These are phyloP conservation scores for Paxillus involutus DNA, from an alignment of 768 basidiomycete species.

Conservation along the genomic window DNA sequence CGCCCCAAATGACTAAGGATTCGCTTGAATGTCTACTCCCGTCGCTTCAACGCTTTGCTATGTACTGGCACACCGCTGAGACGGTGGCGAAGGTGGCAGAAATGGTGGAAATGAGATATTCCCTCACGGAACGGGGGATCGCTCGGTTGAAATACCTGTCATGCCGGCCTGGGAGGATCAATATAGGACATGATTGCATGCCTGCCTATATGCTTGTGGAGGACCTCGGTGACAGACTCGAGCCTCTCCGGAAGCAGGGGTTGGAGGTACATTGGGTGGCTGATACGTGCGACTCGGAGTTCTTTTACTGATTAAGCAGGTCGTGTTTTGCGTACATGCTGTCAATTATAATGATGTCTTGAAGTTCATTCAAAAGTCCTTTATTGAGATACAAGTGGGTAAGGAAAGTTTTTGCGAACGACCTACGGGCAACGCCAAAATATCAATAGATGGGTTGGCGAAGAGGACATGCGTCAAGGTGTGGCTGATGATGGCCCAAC, in stretches of 20 bases:
- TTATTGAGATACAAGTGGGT: too few relatives aligned
- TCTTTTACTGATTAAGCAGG: conserved; percentile 11
- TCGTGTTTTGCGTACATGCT: background rate
- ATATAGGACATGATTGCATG: conserved; percentile 14
- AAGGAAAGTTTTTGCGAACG: too few relatives aligned
- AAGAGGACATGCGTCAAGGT: too few relatives aligned
- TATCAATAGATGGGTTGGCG: too few relatives aligned
- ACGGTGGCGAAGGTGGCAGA: conserved; percentile 23
- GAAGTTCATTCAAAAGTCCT: too few relatives aligned
- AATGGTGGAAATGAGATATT: conserved; percentile 23
- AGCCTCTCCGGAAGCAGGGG: conserved; percentile 18
- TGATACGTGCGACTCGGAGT: conserved; percentile 21
- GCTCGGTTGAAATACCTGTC: conserved; percentile 16
- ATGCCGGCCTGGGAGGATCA: conserved; percentile 19
- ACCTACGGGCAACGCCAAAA: too few relatives aligned
- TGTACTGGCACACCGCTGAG: conserved; percentile 27
- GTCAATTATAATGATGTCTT: too few relatives aligned
- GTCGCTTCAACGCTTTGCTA: conserved; percentile 13
- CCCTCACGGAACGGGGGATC: conserved; percentile 10
- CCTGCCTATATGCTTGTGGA: conserved; percentile 11
- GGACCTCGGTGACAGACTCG: conserved; percentile 16
- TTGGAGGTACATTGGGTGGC: conserved; percentile 21
- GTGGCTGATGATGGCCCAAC: too few relatives aligned
- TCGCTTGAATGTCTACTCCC: conserved; percentile 18
- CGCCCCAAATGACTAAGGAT: conserved; percentile 14